These are phyloP conservation scores for Agaricales sp. DNA, from an alignment of 1,284 basidiomycete genomes.

Conservation along the genomic window DNA sequence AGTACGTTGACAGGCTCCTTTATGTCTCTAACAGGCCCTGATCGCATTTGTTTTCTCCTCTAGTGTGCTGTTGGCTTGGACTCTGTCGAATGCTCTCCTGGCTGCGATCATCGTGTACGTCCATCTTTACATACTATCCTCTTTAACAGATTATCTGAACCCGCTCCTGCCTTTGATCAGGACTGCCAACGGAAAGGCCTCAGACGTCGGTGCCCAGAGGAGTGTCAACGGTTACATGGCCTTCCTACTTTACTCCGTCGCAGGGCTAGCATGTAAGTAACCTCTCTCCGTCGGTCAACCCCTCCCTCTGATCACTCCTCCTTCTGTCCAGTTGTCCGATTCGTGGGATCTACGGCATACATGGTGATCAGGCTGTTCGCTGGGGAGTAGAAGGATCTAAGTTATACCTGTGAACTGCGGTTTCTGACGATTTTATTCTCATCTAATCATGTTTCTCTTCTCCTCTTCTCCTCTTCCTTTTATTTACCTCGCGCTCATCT, in stretches of 20 bases:
- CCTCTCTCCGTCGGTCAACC: conserved; percentile 2
- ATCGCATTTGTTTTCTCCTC: conserved; percentile 67
- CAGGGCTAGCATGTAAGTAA: conserved; percentile 71
- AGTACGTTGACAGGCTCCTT: conserved; percentile 26
- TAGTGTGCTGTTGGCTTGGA: conserved; percentile 14
- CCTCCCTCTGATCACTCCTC: conserved; percentile 2
- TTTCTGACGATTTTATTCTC: no score
- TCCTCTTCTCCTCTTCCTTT: no score
- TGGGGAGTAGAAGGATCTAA: no score
- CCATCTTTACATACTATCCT: no score
- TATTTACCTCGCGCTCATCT: no score
- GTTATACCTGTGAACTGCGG: no score
- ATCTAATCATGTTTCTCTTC: no score
- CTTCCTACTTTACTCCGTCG: conserved; percentile 77
- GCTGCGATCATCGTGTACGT: not conserved
- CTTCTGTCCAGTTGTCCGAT: conserved; percentile 55
- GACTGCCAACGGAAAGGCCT: conserved; percentile 40
- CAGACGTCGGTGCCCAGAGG: conserved; percentile 29
- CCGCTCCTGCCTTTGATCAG: conserved; percentile 15
- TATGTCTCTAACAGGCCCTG: conserved; percentile 35
- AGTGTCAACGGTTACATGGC: conserved; percentile 73
- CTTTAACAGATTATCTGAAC: no score
- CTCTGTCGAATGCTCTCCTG: not conserved
- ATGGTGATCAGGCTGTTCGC: conserved; percentile 76
- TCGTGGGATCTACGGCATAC: conserved; percentile 70